phyloP scores from a whole-genome alignment of 257 asterid species.

The Solanum arcanum region DNA sequence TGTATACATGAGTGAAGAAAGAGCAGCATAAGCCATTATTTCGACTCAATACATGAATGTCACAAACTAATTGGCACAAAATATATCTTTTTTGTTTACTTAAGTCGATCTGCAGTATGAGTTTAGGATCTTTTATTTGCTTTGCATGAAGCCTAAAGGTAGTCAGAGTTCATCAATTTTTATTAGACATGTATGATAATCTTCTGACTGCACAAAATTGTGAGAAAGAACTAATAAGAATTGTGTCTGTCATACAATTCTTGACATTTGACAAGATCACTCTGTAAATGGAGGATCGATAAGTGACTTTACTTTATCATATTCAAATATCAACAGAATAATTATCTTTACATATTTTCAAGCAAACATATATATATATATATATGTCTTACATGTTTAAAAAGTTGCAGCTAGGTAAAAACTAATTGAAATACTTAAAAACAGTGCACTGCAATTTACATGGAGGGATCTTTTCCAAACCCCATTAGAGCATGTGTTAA shows the following conservation, averaged over 20 bases:
- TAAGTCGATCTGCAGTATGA: neutral
- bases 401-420: neutral
- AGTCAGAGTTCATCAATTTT: neutral
- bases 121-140: neutral
- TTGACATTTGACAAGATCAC: neutral
- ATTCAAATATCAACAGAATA: neutral
- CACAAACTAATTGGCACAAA: too few species aligned
- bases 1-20: too few species aligned
- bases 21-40: too few species aligned
- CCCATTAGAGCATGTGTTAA: slow-evolving; percentile 76
- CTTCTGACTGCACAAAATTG: neutral
- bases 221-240: neutral
- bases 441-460: neutral
- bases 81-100: too few species aligned
- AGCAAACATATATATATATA: neutral
- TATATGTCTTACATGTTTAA: too few species aligned
- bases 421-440: neutral
- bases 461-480: slow-evolving; percentile 60
- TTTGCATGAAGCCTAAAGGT: neutral
- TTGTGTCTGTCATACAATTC: neutral
- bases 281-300: neutral
- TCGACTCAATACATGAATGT: too few species aligned
- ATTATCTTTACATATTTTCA: neutral
- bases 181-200: neutral
- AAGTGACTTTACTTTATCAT: neutral